A percentile compares a stretch with the other conserved stretches of the same genome.
Evolutionary conservation across 331 rosid genomes (phyloP).

Genomic region (Malus hybrid): DNA sequence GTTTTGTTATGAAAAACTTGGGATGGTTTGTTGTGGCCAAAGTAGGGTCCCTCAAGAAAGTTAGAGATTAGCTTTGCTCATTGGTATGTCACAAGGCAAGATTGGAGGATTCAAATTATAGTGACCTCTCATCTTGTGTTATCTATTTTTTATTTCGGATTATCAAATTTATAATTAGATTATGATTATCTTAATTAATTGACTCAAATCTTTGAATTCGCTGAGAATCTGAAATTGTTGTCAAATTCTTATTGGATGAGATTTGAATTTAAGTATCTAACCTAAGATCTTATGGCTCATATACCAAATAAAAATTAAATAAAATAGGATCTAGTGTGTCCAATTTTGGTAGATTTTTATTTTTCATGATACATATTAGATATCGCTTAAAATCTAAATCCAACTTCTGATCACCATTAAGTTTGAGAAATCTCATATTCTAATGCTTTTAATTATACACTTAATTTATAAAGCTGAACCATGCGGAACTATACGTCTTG

Average conservation of each 20-base stretch:
- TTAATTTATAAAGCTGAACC: not conserved
- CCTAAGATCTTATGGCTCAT: not conserved
- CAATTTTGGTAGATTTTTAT: not conserved
- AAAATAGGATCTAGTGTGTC: not conserved
- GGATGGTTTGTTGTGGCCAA: conserved; percentile 4
- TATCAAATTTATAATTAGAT: not conserved
- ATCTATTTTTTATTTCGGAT: not conserved
- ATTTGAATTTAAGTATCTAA: not conserved
- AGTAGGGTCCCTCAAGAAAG: conserved; percentile 15
- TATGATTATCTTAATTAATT: not conserved
- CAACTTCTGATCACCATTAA: not conserved
- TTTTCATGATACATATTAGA: not conserved
- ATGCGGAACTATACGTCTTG: not conserved
- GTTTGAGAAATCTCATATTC: not conserved
- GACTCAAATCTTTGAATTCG: not conserved
- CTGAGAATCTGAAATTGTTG: not conserved
- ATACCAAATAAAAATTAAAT: not conserved
- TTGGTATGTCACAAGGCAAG: not conserved
- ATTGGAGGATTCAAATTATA: not conserved
- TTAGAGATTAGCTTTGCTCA: conserved; percentile 5
- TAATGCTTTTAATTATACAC: not conserved
- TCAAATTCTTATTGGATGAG: not conserved
- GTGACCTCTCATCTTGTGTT: not conserved
- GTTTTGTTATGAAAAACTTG: not conserved
- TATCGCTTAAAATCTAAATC: not conserved